These are phyloP conservation scores for Ophiostoma ulmi DNA, from an alignment of 2,329 filamentous ascomycete genomes.

Conservation along the genomic window DNA sequence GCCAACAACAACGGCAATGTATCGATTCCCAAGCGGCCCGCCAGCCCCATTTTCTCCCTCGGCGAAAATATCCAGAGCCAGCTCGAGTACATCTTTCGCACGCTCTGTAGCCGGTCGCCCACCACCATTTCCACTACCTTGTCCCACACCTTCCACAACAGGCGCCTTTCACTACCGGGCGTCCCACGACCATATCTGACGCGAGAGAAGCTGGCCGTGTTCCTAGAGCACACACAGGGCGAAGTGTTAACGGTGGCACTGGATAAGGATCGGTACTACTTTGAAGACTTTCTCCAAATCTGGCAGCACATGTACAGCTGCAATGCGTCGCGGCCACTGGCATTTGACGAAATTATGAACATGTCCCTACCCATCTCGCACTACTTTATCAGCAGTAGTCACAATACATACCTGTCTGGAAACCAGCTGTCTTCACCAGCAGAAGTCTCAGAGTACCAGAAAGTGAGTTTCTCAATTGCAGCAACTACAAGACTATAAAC, in stretches of 20 bases:
- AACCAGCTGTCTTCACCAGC: slow-evolving; percentile 78
- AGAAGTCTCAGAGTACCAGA: slow-evolving; percentile 71
- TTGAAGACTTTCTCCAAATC: slow-evolving; percentile 47
- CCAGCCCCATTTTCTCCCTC: slow-evolving; percentile 38
- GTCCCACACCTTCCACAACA: slow-evolving; percentile 26
- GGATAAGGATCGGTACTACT: slow-evolving; percentile 41
- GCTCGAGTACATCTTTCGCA: slow-evolving; percentile 45
- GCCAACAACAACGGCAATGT: background rate
- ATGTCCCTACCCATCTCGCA: slow-evolving; percentile 68
- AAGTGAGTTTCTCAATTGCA: slow-evolving; percentile 42
- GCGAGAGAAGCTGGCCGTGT: slow-evolving; percentile 41
- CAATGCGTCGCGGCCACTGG: slow-evolving; percentile 38
- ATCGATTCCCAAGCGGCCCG: slow-evolving; percentile 19
- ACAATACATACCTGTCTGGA: slow-evolving; percentile 87
- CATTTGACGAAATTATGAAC: slow-evolving; percentile 47
- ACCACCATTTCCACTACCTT: slow-evolving; percentile 30
- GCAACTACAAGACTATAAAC: background rate
- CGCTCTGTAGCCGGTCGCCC: slow-evolving; percentile 37
- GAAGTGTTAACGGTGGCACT: slow-evolving; percentile 36
- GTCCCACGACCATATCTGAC: slow-evolving; percentile 30
- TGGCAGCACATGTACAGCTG: slow-evolving; percentile 44
- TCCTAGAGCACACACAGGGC: slow-evolving; percentile 48
- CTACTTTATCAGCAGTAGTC: slow-evolving; percentile 91
- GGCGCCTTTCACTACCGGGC: background rate
- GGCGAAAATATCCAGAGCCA: slow-evolving; percentile 47